phyloP scores from a whole-genome alignment of 179 eudicot species.

The Spergularia azorica region DNA sequence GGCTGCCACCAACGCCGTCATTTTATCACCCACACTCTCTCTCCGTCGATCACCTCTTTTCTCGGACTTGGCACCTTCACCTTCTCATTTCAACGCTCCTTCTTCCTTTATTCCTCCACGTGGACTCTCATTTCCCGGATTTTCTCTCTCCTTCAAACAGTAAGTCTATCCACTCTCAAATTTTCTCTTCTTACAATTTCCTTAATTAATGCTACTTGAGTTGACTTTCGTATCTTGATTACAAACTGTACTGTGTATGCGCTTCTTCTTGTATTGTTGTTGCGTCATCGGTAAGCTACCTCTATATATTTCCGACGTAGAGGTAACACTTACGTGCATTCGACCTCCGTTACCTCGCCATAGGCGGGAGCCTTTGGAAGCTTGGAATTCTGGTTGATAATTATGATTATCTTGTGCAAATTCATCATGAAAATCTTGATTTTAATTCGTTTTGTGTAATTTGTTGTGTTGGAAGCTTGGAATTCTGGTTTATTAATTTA shows the following conservation, averaged over 20 bases:
- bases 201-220: too few species aligned
- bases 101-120: conserved; percentile 15
- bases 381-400: neutral
- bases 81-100: conserved; percentile 5
- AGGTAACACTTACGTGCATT: too few species aligned
- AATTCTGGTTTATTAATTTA: neutral
- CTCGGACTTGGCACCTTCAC: conserved; percentile 5
- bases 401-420: neutral
- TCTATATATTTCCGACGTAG: too few species aligned
- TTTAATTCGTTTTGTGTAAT: neutral
- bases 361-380: too few species aligned
- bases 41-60: conserved; percentile 18
- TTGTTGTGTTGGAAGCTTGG: neutral
- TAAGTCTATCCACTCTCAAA: conserved; percentile 17
- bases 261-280: too few species aligned
- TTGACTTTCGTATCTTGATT: too few species aligned
- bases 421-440: neutral
- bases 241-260: too few species aligned
- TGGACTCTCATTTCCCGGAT: conserved; percentile 17
- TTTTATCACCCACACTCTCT: conserved; percentile 23
- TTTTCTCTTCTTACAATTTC: too few species aligned
- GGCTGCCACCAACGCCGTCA: conserved; percentile 28
- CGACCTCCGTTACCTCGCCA: too few species aligned
- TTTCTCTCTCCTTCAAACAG: conserved; percentile 22
- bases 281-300: too few species aligned